Base-by-base conservation (phyloP, 2,329 filamentous ascomycete genomes). In the Ophiostoma perfectum region DNA sequence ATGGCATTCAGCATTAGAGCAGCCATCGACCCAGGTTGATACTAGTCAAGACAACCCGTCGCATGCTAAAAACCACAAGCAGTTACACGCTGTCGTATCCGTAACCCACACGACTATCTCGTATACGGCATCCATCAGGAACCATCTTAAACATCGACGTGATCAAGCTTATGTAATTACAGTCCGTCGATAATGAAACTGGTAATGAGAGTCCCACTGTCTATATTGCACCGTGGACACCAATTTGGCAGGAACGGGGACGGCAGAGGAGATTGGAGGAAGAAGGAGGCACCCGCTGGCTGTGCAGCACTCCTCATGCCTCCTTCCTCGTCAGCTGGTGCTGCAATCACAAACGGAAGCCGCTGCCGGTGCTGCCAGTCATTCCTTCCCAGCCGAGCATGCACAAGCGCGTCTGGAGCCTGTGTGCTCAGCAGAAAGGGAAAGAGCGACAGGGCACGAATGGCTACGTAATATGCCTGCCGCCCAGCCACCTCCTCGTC, bases 241-340 rank as follows among this genome's bases (percentile, higher is more conserved):
- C 49, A 55, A 55, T 55, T 55, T 55, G 49, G 49, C 49, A 55
- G 49, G 49, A 55, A 55, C 49, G 49, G 49, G 49, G 49, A 55
- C n/a, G 49, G 9, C 49, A 49, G 47, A 55, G 49, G 49, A 55
- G 49, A 55, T 55, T 55, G n/a, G 49, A 12, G 18, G 7, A 11
- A 9, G 27, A 27, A 55, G 49, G 49, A 55, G 49, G 11, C 49
- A 18, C 49, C 27, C 14, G 8, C 45, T 16, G 8, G 16, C 14
- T 49, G 47, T 49, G 18, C 47, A 27, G 14, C 16, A 7, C 47
- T 49, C 47, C 47, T 49, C 6, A n/a, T n/a, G 0, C 16, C 14
- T 55, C 49, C n/a, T 14, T 27, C n/a, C n/a, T 55, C n/a, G 49
- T 9, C 45, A n/a, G 18, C n/a, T 55, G n/a, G 49, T 27, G 49